Base-by-base conservation (phyloP, 164 flowering plant species). In the Vitis cinerea region DNA sequence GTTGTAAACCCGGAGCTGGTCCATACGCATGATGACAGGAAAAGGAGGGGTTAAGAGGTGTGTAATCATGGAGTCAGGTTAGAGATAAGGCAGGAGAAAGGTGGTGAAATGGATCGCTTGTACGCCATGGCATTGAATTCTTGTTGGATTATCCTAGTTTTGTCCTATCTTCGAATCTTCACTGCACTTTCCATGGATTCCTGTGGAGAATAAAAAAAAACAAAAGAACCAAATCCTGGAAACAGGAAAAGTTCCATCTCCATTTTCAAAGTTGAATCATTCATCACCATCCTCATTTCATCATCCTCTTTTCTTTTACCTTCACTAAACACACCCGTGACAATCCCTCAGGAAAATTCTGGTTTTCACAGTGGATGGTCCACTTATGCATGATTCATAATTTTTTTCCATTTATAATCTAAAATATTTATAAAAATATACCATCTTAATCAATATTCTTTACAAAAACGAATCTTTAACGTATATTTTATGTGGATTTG, bases 101-200 rank as follows among this genome's bases (percentile, higher is more conserved):
- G 8, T 52, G 55, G 15, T 11, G 55, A 11, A 11, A 8, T 7
- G 55, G 55, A 11, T 11, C 44, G 6, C 6, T 37, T 37, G 44
- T 37, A 37, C 44, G 0, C 44, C 44, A 37, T 37, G 44, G 44
- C 29, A 10, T 8, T 57, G 27, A 19, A 16, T 57, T n/a, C 65
- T 9, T 50, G 52, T 3, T 19, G 30, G 66, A 4, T 19, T 49
- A 55, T 50, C 37, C 0, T 1, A 7, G 23, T 29, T 50, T 64
- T 2, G 61, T 59, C 61, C 0, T 23, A 27, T 8, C 2, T 11
- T 64, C 37, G 66, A 64, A 64, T 64, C 55, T 64, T 64, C 66
- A 48, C 37, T 64, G 66, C 66, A 19, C 31, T 64, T 64, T 50
- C 66, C 66, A 13, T 19, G 9, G 56, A 50, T 16, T 64, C 54